Evolutionary conservation across 1,284 basidiomycete species (phyloP).

Genomic region (Cystobasidiaceae sp.): DNA sequence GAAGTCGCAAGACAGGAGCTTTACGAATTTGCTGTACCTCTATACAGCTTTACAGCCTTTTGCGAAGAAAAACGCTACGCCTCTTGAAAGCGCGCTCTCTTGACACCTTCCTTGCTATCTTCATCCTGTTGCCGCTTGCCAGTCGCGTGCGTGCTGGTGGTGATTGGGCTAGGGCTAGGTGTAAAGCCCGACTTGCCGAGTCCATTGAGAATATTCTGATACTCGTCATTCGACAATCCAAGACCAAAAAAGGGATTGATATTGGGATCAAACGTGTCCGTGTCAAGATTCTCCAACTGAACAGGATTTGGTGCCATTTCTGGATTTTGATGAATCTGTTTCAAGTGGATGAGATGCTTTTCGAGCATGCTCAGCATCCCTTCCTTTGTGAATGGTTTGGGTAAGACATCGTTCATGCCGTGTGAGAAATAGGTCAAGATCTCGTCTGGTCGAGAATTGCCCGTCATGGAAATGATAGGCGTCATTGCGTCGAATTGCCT

Average conservation of each 20-base stretch:
- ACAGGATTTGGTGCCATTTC: conserved; percentile 48
- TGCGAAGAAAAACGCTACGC: neutral
- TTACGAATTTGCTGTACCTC: too few species aligned
- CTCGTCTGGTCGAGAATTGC: conserved; percentile 83
- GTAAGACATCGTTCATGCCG: conserved; percentile 81
- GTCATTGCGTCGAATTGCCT: conserved; percentile 90
- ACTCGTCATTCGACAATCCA: conserved; percentile 24
- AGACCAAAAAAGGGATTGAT: conserved; percentile 24
- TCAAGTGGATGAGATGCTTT: conserved; percentile 91
- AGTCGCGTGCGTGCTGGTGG: neutral
- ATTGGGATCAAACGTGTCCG: conserved; percentile 12
- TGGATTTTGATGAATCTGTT: conserved; percentile 76
- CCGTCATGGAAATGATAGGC: conserved; percentile 95
- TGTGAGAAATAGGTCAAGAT: conserved; percentile 86
- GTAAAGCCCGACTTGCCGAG: conserved; percentile 16
- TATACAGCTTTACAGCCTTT: too few species aligned
- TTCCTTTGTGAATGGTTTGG: conserved; percentile 93
- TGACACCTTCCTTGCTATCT: conserved; percentile 9
- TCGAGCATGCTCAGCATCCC: conserved; percentile 86
- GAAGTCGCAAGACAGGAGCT: too few species aligned
- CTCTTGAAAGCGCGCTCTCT: conserved; percentile 23
- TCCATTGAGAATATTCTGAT: conserved; percentile 22
- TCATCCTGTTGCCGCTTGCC: conserved; percentile 17
- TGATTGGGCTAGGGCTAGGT: conserved; percentile 4
- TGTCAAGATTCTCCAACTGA: conserved; percentile 11